phyloP scores from a whole-genome alignment of 768 basidiomycete species.

The Rhizopogon salebrosus region DNA sequence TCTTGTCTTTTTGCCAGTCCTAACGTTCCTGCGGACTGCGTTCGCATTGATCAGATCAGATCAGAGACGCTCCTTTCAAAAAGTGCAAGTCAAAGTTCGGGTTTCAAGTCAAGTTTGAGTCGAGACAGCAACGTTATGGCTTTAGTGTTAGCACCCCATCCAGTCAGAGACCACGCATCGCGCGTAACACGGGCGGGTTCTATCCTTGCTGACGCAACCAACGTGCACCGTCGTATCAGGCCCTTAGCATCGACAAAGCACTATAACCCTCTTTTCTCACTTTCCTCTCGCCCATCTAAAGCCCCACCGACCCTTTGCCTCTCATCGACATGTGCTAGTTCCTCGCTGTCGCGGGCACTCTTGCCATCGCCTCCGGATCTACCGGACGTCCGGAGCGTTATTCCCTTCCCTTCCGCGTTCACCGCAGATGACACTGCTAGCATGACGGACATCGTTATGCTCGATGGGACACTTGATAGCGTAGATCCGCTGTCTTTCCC shows the following conservation, averaged over 20 bases:
- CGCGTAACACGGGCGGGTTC: constrained; percentile 1
- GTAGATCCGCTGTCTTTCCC: constrained; percentile 1
- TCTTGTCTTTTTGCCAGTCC: not conserved
- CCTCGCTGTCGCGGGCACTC: constrained; percentile 13
- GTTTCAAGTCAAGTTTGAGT: constrained; percentile 1
- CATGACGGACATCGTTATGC: constrained; percentile 20
- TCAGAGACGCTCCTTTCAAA: not conserved
- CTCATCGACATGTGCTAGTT: constrained; percentile 22
- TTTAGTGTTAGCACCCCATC: not conserved
- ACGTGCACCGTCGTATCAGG: constrained; percentile 3
- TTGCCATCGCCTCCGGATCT: constrained; percentile 16
- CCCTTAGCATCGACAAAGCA: constrained; percentile 3
- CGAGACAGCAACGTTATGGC: not conserved
- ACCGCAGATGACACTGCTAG: constrained; percentile 12
- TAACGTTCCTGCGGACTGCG: not conserved
- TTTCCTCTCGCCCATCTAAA: constrained; percentile 23
- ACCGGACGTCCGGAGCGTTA: constrained; percentile 24
- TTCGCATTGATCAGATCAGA: not conserved
- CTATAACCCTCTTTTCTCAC: constrained; percentile 10
- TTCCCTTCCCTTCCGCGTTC: constrained; percentile 32
- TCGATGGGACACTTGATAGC: constrained; percentile 18
- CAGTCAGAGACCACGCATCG: constrained; percentile 3
- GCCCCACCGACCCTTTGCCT: constrained; percentile 35
- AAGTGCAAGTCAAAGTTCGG: not conserved
- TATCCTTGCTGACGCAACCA: constrained; percentile 1